Base-by-base conservation (phyloP, 768 basidiomycete species). In the Punctularia strigosozonata region DNA sequence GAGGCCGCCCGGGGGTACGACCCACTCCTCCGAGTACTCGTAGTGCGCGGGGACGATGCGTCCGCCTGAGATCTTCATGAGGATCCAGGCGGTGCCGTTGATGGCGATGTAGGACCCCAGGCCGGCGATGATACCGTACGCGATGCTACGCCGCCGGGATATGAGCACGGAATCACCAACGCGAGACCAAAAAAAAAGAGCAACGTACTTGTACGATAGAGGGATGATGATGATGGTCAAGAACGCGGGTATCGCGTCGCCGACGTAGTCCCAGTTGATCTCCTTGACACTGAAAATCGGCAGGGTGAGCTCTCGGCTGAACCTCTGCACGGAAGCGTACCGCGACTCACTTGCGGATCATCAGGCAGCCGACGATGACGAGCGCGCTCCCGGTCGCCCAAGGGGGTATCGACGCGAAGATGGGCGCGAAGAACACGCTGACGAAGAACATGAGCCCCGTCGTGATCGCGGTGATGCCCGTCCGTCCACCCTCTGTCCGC, bases 351-450 rank as follows among this genome's bases (percentile, higher is more conserved):
- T 86, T 88, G 52, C 81, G 72, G 57, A 86, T 83, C 87, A 90
- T 90, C 49, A 88, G 65, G 13, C 80, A 81, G n/a, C 87, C 87
- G 8, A 86, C 86, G 39, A 91, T 80, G 31, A 85, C 73, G 25
- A 91, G 64, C 1, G 86, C 85, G 40, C 87, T 80, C 12, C 87
- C 87, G 1, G 87, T 91, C 4, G 87, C 86, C 84, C 85, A 90
- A 0, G 78, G 49, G 0, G 87, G 87, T 37, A 91, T 86, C 8
- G 81, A 85, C 7, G 85, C 84, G 46, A 91, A 88, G 49, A 91
- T 79, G 5, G 87, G 87, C 14, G 87, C 73, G 51, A 91, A 91
- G 68, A 91, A 91, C 39, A 91, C 66, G 3, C 75, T 83, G 33
- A 91, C 58, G 54, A 89, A 81, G 70, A 91, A 90, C 47, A 75